Conservation (phyloP, 257 asterid species). For the Gynochthodes officinalis region DNA sequence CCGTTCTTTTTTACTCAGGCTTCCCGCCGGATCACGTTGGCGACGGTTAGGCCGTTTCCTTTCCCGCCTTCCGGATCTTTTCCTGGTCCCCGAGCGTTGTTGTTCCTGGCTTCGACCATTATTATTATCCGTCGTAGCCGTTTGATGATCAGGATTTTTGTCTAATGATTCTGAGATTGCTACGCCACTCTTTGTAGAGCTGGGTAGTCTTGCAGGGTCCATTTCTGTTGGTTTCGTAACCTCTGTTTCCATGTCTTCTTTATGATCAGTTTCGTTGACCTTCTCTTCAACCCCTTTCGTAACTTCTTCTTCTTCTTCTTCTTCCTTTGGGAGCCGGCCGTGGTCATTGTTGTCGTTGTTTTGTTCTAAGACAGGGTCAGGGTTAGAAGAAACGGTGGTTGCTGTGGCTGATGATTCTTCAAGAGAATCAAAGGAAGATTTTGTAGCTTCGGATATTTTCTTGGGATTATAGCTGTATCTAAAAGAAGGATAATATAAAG, state of each 20-base stretch:
- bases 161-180: slow-evolving; percentile 5
- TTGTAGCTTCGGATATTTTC: slow-evolving; percentile 20
- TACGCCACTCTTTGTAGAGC: background rate
- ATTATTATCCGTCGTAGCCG: background rate
- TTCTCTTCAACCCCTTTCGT: background rate
- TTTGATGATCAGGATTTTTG: background rate
- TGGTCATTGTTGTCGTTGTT: background rate
- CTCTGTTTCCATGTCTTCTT: background rate
- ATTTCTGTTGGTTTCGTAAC: background rate
- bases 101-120: slow-evolving; percentile 2
- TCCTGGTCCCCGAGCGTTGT: background rate
- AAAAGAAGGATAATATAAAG: slow-evolving; percentile 39
- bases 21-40: background rate
- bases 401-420: background rate
- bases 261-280: background rate
- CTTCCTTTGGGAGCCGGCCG: background rate
- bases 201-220: background rate
- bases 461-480: slow-evolving; percentile 18
- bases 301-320: background rate
- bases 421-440: slow-evolving; percentile 6
- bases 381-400: background rate
- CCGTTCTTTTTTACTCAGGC: background rate
- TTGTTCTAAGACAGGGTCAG: background rate
- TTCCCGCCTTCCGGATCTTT: slow-evolving; percentile 14
- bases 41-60: slow-evolving; percentile 23